Conservation (phyloP, 2,329 filamentous ascomycete species). For the Epichloe festucae region DNA sequence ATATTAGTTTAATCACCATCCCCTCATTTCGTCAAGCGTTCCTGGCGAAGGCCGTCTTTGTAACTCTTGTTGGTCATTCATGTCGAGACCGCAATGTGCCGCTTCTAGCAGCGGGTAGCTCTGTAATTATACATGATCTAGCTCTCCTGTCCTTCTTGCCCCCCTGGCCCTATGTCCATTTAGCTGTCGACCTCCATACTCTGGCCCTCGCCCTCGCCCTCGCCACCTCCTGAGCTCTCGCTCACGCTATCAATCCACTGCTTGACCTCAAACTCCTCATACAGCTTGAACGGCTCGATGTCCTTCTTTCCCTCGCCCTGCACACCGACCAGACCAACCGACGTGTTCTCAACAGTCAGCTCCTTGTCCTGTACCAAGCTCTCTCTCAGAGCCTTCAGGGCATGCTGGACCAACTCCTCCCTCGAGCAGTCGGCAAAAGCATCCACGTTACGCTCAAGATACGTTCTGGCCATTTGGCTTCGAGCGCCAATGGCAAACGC, state of each 20-base stretch:
- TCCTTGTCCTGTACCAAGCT: constrained; percentile 94
- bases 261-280: constrained; percentile 77
- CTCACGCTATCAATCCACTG: constrained; percentile 70
- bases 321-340: constrained; percentile 68
- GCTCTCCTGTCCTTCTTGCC: not conserved
- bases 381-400: constrained; percentile 84
- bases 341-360: constrained; percentile 93
- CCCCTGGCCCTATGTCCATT: constrained; percentile 5
- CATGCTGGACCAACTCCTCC: constrained; percentile 85
- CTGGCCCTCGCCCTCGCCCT: constrained; percentile 15
- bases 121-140: constrained; percentile 25
- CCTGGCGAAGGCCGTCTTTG: not conserved
- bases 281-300: constrained; percentile 76
- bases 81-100: not conserved
- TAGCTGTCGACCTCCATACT: constrained; percentile 24
- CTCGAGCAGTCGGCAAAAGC: constrained; percentile 62
- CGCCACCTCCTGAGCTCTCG: constrained; percentile 32
- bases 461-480: constrained; percentile 95
- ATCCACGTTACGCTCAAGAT: constrained; percentile 85
- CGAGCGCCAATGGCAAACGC: constrained; percentile 93
- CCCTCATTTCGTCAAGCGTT: not conserved
- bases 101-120: constrained; percentile 10
- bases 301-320: constrained; percentile 35
- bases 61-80: not conserved
- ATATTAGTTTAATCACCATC: not conserved